Evolutionary conservation across 1,284 basidiomycete genomes (phyloP).

Genomic region (Ustilago cynodontis): DNA sequence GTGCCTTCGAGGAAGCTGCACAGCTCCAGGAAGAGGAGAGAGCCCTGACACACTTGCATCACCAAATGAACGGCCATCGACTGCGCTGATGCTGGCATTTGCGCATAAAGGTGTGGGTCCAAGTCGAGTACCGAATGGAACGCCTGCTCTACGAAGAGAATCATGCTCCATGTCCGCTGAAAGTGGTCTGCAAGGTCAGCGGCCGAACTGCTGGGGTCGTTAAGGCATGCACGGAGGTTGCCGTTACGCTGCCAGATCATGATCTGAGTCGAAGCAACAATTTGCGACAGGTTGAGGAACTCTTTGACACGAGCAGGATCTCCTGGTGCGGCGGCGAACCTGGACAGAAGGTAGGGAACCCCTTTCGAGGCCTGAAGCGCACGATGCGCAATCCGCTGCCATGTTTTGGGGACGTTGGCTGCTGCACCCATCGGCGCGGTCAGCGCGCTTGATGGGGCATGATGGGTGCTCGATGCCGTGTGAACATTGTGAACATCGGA

Average conservation of each 20-base stretch:
- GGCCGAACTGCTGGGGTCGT: constrained; percentile 22
- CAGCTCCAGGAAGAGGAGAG: constrained; percentile 41
- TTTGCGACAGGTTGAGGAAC: constrained; percentile 31
- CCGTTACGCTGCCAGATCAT: constrained; percentile 49
- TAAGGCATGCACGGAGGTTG: constrained; percentile 28
- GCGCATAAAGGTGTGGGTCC: constrained; percentile 19
- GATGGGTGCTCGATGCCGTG: neutral
- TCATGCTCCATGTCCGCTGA: constrained; percentile 31
- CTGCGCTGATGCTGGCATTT: constrained; percentile 45
- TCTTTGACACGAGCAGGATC: constrained; percentile 44
- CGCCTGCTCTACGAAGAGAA: constrained; percentile 29
- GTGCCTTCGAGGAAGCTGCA: constrained; percentile 44
- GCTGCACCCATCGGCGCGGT: neutral
- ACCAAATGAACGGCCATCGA: constrained; percentile 32
- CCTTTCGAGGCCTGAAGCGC: constrained; percentile 27
- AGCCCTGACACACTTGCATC: constrained; percentile 32
- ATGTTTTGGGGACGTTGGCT: constrained; percentile 10
- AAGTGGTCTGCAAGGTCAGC: constrained; percentile 22
- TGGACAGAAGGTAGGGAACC: constrained; percentile 23
- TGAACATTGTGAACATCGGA: neutral
- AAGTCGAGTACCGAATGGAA: constrained; percentile 41
- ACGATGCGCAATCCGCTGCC: constrained; percentile 25
- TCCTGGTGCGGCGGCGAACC: constrained; percentile 21
- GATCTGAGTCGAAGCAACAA: constrained; percentile 33
- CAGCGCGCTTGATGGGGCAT: neutral